Percentiles rank a stretch among this genome's conserved stretches.
phyloP scores from a whole-genome alignment of 2,329 filamentous ascomycete genomes.

The Ophiostoma pallidulum region DNA sequence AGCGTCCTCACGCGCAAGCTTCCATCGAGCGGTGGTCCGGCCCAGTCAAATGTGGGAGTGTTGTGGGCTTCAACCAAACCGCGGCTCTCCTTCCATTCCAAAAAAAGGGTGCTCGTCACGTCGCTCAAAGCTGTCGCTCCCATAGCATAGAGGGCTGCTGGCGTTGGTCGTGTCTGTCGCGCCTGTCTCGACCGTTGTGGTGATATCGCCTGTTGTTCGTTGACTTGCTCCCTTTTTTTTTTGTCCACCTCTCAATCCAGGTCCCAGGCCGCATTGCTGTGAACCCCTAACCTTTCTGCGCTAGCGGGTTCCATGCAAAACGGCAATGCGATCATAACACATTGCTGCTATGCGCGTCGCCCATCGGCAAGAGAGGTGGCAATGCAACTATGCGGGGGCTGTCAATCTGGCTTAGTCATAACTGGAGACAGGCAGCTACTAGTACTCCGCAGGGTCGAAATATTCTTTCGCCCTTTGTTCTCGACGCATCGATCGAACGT shows the following conservation, averaged over 20 bases:
- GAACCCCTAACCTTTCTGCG: no score
- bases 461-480: no score
- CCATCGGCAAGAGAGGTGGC: no score
- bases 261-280: no score
- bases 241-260: no score
- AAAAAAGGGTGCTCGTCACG: neutral
- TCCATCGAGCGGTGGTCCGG: neutral
- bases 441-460: no score
- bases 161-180: neutral
- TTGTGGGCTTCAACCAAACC: constrained; percentile 1
- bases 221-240: neutral
- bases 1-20: neutral
- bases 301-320: no score
- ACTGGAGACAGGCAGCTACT: no score
- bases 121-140: neutral
- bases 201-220: neutral
- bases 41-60: neutral
- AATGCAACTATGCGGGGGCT: no score
- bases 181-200: neutral
- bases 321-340: constrained; percentile 5
- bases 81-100: constrained; percentile 3
- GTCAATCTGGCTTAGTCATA: no score
- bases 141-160: neutral
- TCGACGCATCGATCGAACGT: no score
- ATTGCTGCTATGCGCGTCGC: no score